Percentiles rank a stretch among this genome's conserved stretches.
Evolutionary conservation across 805 yeast genomes (phyloP).

Genomic region (Saturnispora silvae): DNA sequence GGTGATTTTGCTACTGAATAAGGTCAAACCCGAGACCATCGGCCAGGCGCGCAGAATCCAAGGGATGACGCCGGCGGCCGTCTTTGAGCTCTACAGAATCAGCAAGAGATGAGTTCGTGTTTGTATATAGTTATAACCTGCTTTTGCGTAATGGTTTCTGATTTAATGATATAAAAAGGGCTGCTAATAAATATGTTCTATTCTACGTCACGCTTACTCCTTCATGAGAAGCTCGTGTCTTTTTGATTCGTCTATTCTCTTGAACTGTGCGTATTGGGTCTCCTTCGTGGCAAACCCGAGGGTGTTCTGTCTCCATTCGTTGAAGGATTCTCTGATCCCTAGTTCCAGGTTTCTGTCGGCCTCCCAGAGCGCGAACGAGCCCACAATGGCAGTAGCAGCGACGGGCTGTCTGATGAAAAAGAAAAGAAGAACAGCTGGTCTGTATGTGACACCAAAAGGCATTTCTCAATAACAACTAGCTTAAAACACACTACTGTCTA

Average conservation of each 20-base stretch:
- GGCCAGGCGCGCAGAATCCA: constrained; percentile 94
- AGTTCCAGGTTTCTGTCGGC: constrained; percentile 25
- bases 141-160: background rate
- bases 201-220: constrained; percentile 1
- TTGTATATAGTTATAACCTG: background rate
- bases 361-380: constrained; percentile 28
- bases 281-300: constrained; percentile 27
- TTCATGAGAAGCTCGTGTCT: constrained; percentile 17
- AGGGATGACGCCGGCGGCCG: constrained; percentile 90
- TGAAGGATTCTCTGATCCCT: constrained; percentile 24
- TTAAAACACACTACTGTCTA: no score
- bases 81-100: constrained; percentile 64
- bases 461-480: constrained; percentile 5
- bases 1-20: constrained; percentile 56
- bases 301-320: constrained; percentile 19
- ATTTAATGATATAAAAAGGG: constrained; percentile 8
- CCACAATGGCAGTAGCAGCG: constrained; percentile 25
- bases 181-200: no score
- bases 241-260: constrained; percentile 24
- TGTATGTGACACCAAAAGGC: constrained; percentile 23
- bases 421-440: constrained; percentile 29
- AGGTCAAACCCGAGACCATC: constrained; percentile 74
- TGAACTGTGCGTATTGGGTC: constrained; percentile 22
- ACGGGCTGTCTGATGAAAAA: constrained; percentile 29
- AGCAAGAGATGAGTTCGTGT: constrained; percentile 20